A percentile compares a stretch with the other conserved stretches of the same genome.
Conservation (phyloP, 2,329 filamentous ascomycete species). For the Scedosporium minutisporum region DNA sequence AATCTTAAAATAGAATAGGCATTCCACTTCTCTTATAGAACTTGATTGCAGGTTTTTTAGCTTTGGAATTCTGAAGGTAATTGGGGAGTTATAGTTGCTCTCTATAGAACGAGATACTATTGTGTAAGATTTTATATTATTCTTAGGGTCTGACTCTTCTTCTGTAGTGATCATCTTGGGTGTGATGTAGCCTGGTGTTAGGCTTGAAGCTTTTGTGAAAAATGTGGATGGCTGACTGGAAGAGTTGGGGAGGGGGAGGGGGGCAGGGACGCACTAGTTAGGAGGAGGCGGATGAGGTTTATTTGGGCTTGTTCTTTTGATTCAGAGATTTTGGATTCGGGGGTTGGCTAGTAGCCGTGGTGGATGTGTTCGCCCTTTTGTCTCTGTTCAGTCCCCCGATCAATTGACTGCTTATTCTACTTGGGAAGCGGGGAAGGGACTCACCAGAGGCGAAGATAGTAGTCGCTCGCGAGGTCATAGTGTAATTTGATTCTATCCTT, state of each 20-base stretch:
- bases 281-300: slow-evolving; percentile 45
- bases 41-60: too few species aligned
- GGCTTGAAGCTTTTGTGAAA: too few species aligned
- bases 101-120: too few species aligned
- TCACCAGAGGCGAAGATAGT: slow-evolving; percentile 51
- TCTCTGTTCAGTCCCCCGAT: background rate
- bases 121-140: too few species aligned
- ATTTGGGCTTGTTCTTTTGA: slow-evolving; percentile 49
- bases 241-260: slow-evolving; percentile 11
- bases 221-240: too few species aligned
- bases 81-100: too few species aligned
- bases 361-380: slow-evolving; percentile 55
- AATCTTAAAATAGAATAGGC: too few species aligned
- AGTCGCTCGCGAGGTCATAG: slow-evolving; percentile 52
- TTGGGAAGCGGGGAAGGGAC: slow-evolving; percentile 10
- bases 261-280: slow-evolving; percentile 24
- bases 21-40: too few species aligned
- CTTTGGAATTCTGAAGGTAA: too few species aligned
- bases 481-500: slow-evolving; percentile 51
- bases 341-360: slow-evolving; percentile 48
- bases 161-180: too few species aligned
- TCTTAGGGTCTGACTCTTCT: too few species aligned
- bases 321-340: slow-evolving; percentile 33
- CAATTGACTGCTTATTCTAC: background rate
- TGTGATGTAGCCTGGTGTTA: too few species aligned